These are phyloP conservation scores for Esteya vermicola DNA, from an alignment of 2,329 filamentous ascomycete species.

Conservation along the genomic window DNA sequence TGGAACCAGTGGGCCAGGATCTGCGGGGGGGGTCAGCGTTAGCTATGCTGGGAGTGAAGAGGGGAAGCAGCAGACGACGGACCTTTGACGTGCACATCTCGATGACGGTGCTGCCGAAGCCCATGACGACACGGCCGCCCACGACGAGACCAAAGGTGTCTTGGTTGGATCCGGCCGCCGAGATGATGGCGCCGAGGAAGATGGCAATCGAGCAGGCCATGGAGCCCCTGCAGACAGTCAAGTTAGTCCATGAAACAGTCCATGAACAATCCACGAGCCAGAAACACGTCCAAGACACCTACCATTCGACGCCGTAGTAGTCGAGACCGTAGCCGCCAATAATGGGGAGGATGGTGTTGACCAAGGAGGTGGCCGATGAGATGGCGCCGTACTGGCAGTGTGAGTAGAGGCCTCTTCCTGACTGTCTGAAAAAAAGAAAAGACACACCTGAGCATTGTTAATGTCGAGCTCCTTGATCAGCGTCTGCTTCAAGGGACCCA, in stretches of 20 bases:
- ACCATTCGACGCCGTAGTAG: conserved; percentile 15
- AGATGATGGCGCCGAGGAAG: conserved; percentile 13
- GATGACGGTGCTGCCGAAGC: conserved; percentile 15
- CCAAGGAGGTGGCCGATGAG: conserved; percentile 12
- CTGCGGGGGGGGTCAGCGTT: conserved; percentile 3
- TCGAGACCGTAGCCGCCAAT: conserved; percentile 14
- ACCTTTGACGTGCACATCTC: conserved; percentile 15
- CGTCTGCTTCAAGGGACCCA: conserved; percentile 14
- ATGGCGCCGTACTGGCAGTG: conserved; percentile 14
- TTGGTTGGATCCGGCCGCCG: conserved; percentile 12
- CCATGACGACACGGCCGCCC: conserved; percentile 14
- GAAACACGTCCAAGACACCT: no score
- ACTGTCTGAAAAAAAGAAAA: no score
- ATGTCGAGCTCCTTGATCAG: conserved; percentile 11
- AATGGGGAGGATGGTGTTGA: conserved; percentile 14
- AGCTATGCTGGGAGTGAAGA: no score
- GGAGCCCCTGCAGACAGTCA: conserved; percentile 8
- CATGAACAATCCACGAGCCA: no score
- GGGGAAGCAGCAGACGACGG: no score
- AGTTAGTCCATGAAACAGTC: no score
- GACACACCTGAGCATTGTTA: conserved; percentile 8
- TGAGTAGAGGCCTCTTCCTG: not conserved
- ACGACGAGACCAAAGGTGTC: conserved; percentile 12
- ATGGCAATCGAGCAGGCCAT: conserved; percentile 12
- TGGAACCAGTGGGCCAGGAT: conserved; percentile 16